phyloP scores from a whole-genome alignment of 208 protist genomes.

The Tritrichomonas musculus region DNA sequence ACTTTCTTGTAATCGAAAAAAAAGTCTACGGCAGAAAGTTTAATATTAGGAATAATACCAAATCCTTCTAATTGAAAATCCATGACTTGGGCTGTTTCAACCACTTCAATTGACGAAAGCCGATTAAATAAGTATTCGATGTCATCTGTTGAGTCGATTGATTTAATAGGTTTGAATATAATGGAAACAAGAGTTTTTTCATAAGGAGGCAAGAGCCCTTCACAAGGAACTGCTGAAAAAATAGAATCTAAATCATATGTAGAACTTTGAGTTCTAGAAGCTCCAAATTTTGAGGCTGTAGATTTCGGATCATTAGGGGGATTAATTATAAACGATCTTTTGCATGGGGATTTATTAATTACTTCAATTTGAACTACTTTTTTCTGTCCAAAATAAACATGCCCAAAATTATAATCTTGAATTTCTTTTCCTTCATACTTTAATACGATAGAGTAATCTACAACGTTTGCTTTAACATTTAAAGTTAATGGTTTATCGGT shows the following conservation, averaged over 20 bases:
- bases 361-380: not conserved
- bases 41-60: not conserved
- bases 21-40: not conserved
- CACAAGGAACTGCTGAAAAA: not conserved
- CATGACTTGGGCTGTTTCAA: not conserved
- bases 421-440: not conserved
- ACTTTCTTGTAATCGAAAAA: not conserved
- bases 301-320: not conserved
- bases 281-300: not conserved
- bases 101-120: not conserved
- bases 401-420: not conserved
- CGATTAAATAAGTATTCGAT: not conserved
- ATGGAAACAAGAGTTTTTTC: not conserved
- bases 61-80: not conserved
- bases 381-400: not conserved
- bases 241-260: not conserved
- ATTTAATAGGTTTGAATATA: not conserved
- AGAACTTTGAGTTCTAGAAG: too few relatives aligned
- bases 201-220: not conserved
- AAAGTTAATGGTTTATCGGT: not conserved
- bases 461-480: not conserved
- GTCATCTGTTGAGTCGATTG: not conserved
- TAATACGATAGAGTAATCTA: not conserved
- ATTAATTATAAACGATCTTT: not conserved
- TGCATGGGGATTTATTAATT: not conserved